Conservation (phyloP, 2,329 filamentous ascomycete species). For the Colletotrichum paranaense region DNA sequence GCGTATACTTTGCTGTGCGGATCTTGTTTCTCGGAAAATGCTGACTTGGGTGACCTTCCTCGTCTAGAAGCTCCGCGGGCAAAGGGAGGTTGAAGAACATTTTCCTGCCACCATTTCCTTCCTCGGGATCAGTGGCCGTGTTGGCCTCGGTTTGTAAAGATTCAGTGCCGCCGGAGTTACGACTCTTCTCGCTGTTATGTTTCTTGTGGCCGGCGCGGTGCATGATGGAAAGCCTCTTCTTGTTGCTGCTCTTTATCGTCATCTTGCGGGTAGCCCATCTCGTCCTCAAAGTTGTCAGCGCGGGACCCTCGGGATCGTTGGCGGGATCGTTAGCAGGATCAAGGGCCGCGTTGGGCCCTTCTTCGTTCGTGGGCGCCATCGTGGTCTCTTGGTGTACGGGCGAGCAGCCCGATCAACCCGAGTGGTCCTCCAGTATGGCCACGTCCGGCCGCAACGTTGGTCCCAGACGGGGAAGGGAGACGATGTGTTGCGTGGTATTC, state of each 20-base stretch:
- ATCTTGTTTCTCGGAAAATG: slow-evolving; percentile 94
- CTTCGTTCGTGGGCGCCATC: slow-evolving; percentile 40
- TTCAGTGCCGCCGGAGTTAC: slow-evolving; percentile 52
- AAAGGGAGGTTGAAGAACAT: slow-evolving; percentile 91
- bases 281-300: slow-evolving; percentile 84
- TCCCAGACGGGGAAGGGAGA: slow-evolving; percentile 26
- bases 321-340: slow-evolving; percentile 1
- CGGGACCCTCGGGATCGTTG: slow-evolving; percentile 43
- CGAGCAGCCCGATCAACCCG: slow-evolving; percentile 51
- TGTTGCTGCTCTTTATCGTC: slow-evolving; percentile 77
- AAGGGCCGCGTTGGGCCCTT: slow-evolving; percentile 20
- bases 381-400: slow-evolving; percentile 38
- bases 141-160: slow-evolving; percentile 39
- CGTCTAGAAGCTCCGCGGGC: slow-evolving; percentile 79
- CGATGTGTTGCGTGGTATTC: not conserved
- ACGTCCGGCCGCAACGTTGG: slow-evolving; percentile 40
- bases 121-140: slow-evolving; percentile 48
- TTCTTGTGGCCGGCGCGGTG: slow-evolving; percentile 77
- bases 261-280: slow-evolving; percentile 97
- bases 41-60: slow-evolving; percentile 78
- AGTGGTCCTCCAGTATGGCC: slow-evolving; percentile 54
- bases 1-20: slow-evolving; percentile 96
- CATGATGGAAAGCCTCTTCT: slow-evolving; percentile 86
- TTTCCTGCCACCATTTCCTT: slow-evolving; percentile 60
- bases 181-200: slow-evolving; percentile 76